Percentiles rank a stretch among this genome's conserved stretches.
phyloP scores from a whole-genome alignment of 2,329 filamentous ascomycete species.

The Alternaria angustiovoidea region DNA sequence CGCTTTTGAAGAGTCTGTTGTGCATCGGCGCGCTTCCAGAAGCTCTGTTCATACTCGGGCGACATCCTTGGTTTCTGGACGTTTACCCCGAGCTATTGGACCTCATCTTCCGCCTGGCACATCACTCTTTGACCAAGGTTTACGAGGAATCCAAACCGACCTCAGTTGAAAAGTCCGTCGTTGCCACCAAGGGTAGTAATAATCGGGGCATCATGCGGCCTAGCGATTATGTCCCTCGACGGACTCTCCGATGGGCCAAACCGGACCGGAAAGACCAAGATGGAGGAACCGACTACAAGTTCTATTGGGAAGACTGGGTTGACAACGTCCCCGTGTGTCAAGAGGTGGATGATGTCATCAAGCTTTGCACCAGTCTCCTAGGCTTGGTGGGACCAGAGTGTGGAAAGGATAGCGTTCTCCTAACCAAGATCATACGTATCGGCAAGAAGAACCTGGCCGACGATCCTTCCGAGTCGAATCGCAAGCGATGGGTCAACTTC shows the following conservation, averaged over 20 bases:
- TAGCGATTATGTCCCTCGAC: slow-evolving; percentile 66
- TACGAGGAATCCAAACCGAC: slow-evolving; percentile 63
- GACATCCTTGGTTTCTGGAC: slow-evolving; percentile 91
- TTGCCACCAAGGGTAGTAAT: slow-evolving; percentile 49
- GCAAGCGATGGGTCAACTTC: slow-evolving; percentile 82
- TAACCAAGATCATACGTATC: slow-evolving; percentile 86
- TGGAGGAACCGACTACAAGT: slow-evolving; percentile 80
- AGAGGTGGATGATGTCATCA: slow-evolving; percentile 87
- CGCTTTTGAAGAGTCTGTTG: slow-evolving; percentile 82
- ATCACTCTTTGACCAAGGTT: slow-evolving; percentile 82
- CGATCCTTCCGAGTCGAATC: slow-evolving; percentile 75
- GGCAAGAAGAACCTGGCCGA: slow-evolving; percentile 76
- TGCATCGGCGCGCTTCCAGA: slow-evolving; percentile 93
- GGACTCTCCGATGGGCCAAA: slow-evolving; percentile 81
- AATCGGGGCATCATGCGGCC: slow-evolving; percentile 69
- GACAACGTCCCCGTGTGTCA: slow-evolving; percentile 94
- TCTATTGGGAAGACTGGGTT: slow-evolving; percentile 97
- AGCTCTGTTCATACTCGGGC: slow-evolving; percentile 87
- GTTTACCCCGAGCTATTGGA: slow-evolving; percentile 82
- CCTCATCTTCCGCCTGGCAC: slow-evolving; percentile 83
- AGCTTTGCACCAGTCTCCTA: slow-evolving; percentile 81
- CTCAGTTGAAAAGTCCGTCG: slow-evolving; percentile 53
- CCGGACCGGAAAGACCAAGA: slow-evolving; percentile 79
- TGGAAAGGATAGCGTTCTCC: slow-evolving; percentile 78
- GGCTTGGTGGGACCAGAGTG: slow-evolving; percentile 90